Evolutionary conservation across 768 basidiomycete species (phyloP).

Genomic region (Tylopilus sp.): DNA sequence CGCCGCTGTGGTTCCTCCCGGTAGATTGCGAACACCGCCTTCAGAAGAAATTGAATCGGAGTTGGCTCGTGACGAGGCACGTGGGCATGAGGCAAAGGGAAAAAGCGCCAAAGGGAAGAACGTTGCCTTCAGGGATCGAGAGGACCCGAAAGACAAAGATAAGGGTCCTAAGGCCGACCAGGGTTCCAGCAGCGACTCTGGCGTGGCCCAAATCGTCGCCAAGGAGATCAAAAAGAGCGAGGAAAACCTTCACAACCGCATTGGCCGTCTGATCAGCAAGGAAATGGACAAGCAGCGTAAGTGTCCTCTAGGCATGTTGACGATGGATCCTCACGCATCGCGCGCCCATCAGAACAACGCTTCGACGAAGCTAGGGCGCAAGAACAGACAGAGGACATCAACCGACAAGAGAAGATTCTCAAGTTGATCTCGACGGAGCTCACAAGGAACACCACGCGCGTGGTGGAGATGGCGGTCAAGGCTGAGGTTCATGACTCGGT

Average conservation of each 20-base stretch:
- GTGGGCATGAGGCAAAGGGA: constrained; percentile 45
- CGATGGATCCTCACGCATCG: constrained; percentile 4
- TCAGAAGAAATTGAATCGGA: constrained; percentile 75
- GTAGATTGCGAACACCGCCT: constrained; percentile 62
- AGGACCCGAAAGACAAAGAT: constrained; percentile 40
- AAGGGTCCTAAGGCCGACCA: constrained; percentile 26
- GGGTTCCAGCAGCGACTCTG: constrained; percentile 45
- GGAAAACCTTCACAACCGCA: constrained; percentile 69
- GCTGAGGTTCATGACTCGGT: constrained; percentile 81
- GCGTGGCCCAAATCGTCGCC: constrained; percentile 55
- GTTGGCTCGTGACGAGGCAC: constrained; percentile 55
- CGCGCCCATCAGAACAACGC: constrained; percentile 59
- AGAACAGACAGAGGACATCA: constrained; percentile 78
- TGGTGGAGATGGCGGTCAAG: constrained; percentile 88
- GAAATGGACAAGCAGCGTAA: constrained; percentile 90
- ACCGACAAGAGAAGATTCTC: constrained; percentile 84
- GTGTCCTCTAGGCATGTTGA: constrained; percentile 28
- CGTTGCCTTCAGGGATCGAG: constrained; percentile 59
- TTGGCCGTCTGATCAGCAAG: constrained; percentile 76
- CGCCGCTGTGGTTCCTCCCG: constrained; percentile 29
- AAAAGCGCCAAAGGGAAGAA: constrained; percentile 55
- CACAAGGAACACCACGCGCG: constrained; percentile 82
- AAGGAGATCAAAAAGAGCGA: constrained; percentile 84
- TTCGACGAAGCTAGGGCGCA: constrained; percentile 76
- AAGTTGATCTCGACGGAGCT: constrained; percentile 86